Conservation (phyloP, 2,329 filamentous ascomycete species). For the Leptographium galeiforme region DNA sequence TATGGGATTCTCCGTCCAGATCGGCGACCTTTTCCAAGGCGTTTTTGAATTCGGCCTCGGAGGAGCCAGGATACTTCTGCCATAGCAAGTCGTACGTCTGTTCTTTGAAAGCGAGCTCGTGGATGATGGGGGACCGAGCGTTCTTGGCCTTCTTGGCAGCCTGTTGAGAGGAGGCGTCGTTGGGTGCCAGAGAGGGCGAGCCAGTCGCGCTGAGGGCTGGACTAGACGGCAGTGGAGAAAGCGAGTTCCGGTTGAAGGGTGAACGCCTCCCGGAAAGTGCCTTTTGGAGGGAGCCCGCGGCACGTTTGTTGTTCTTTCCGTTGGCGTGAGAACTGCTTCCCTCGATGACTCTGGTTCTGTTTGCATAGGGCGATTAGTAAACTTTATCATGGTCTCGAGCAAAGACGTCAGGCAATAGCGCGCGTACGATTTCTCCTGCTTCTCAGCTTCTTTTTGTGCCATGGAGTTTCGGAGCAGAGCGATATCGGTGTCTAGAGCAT, state of each 20-base stretch:
- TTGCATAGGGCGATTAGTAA: conserved; percentile 3
- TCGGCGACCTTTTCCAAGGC: conserved; percentile 47
- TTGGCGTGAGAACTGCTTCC: conserved; percentile 11
- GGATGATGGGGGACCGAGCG: conserved; percentile 36
- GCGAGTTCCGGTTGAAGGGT: conserved; percentile 9
- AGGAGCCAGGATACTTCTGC: conserved; percentile 34
- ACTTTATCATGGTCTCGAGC: conserved; percentile 4
- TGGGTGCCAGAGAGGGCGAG: conserved; percentile 39
- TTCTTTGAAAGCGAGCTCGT: conserved; percentile 44
- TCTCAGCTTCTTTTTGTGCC: conserved; percentile 29
- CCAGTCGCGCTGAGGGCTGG: conserved; percentile 40
- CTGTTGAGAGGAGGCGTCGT: conserved; percentile 36
- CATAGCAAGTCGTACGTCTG: conserved; percentile 34
- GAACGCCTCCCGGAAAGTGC: conserved; percentile 9
- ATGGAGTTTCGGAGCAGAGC: conserved; percentile 33
- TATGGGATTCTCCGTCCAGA: conserved; percentile 31
- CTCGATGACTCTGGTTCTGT: conserved; percentile 26
- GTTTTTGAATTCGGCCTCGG: conserved; percentile 37
- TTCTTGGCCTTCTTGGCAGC: conserved; percentile 35
- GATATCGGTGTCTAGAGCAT: conserved; percentile 34
- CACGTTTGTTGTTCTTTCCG: conserved; percentile 12
- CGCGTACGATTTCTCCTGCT: conserved; percentile 30
- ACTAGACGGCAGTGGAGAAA: conserved; percentile 33
- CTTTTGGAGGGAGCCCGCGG: conserved; percentile 10
- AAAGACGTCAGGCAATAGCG: not conserved